Evolutionary conservation across 352 stramenopile genomes (phyloP).

Genomic region (Globisporangium yorkense): DNA sequence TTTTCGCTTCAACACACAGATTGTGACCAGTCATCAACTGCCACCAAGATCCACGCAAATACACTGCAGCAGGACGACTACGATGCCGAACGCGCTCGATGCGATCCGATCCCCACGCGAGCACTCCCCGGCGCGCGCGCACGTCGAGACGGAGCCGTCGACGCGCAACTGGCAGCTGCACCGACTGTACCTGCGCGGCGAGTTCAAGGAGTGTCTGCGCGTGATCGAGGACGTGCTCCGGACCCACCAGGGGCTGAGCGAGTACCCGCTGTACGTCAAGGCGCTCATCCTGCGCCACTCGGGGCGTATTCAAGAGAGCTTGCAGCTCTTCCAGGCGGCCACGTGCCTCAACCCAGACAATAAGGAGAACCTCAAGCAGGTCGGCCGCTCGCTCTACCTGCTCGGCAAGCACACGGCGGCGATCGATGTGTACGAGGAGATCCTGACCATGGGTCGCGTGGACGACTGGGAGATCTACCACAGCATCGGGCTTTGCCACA

Average conservation of each 20-base stretch:
- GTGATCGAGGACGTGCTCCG: constrained; percentile 88
- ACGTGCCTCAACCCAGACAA: constrained; percentile 91
- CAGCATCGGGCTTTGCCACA: constrained; percentile 89
- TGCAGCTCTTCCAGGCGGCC: constrained; percentile 90
- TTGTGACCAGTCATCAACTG: neutral
- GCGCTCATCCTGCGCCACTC: constrained; percentile 86
- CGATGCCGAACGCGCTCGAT: constrained; percentile 27
- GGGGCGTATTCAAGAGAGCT: constrained; percentile 85
- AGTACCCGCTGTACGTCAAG: constrained; percentile 93
- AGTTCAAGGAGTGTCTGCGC: constrained; percentile 86
- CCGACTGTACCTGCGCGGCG: constrained; percentile 74
- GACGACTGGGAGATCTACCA: constrained; percentile 94
- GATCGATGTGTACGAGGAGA: constrained; percentile 89
- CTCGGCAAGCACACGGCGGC: constrained; percentile 88
- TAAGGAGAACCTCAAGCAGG: constrained; percentile 90
- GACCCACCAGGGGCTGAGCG: constrained; percentile 78
- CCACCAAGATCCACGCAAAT: neutral
- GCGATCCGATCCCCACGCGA: constrained; percentile 52
- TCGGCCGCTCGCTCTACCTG: constrained; percentile 69
- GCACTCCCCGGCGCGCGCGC: constrained; percentile 20
- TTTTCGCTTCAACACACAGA: neutral
- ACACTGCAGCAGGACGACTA: neutral
- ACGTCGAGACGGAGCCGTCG: constrained; percentile 34
- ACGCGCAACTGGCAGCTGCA: constrained; percentile 83
- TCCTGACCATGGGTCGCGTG: constrained; percentile 60